phyloP scores from a whole-genome alignment of 2,329 filamentous ascomycete genomes.

The Bipolaris cookei region DNA sequence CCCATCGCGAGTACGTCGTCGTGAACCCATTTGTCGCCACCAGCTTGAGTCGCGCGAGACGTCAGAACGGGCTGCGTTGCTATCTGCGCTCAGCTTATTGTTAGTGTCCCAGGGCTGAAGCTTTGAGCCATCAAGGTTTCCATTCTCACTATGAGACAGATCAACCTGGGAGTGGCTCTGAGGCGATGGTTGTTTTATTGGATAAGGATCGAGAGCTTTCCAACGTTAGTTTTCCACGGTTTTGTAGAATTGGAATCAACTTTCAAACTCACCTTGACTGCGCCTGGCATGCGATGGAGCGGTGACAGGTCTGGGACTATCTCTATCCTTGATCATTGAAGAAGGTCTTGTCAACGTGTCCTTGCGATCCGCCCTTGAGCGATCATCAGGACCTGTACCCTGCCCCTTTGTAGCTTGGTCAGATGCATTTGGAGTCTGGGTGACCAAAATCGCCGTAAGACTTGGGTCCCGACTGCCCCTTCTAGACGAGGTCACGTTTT shows the following conservation, averaged over 20 bases:
- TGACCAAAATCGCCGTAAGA: constrained; percentile 49
- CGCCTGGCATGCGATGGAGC: constrained; percentile 44
- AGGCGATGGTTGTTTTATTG: constrained; percentile 36
- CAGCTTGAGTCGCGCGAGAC: constrained; percentile 41
- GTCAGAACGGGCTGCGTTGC: constrained; percentile 39
- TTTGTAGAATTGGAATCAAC: constrained; percentile 15
- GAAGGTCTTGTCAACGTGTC: constrained; percentile 39
- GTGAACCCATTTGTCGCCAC: constrained; percentile 46
- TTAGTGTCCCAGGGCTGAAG: constrained; percentile 40
- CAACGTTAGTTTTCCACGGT: constrained; percentile 7
- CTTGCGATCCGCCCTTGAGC: constrained; percentile 36
- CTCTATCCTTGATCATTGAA: constrained; percentile 37
- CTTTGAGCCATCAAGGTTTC: constrained; percentile 42
- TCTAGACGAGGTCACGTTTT: constrained; percentile 46
- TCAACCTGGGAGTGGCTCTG: constrained; percentile 47
- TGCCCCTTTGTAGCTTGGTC: constrained; percentile 32
- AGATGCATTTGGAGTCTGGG: constrained; percentile 42
- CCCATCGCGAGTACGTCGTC: constrained; percentile 34
- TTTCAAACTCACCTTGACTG: constrained; percentile 43
- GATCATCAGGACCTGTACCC: constrained; percentile 19
- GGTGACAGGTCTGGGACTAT: constrained; percentile 40
- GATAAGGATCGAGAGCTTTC: constrained; percentile 42
- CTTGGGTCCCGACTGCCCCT: constrained; percentile 50
- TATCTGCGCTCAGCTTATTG: constrained; percentile 48
- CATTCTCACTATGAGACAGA: constrained; percentile 40